Conservation (phyloP, 352 stramenopile genomes). For the Globisporangium orthogonon region DNA sequence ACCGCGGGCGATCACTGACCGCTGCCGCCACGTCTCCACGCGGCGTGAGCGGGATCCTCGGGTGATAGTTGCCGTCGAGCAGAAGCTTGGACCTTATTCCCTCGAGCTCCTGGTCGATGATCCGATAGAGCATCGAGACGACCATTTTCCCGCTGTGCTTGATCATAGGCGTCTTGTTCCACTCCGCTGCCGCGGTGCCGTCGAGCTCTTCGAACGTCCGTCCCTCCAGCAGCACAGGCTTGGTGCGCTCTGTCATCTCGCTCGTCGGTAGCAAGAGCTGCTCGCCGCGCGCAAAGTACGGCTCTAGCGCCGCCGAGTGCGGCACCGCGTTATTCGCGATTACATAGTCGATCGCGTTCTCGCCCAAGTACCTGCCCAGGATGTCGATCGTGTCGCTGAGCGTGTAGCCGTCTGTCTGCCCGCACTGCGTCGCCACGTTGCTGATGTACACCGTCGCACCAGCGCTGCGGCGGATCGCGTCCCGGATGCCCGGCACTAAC, state of each 20-base stretch:
- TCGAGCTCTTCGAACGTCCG: slow-evolving; percentile 73
- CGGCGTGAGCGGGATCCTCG: slow-evolving; percentile 13
- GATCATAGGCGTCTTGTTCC: slow-evolving; percentile 83
- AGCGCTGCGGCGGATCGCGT: slow-evolving; percentile 58
- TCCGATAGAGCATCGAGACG: slow-evolving; percentile 75
- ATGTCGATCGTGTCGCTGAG: slow-evolving; percentile 60
- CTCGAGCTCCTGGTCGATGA: slow-evolving; percentile 83
- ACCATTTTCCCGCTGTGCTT: slow-evolving; percentile 78
- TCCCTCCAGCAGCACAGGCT: slow-evolving; percentile 68
- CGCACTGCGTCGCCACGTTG: slow-evolving; percentile 81
- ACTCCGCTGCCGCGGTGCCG: slow-evolving; percentile 34
- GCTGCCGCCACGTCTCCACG: background rate
- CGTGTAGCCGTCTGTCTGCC: slow-evolving; percentile 77
- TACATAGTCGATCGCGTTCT: slow-evolving; percentile 77
- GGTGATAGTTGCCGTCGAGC: slow-evolving; percentile 9
- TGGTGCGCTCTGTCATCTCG: slow-evolving; percentile 42
- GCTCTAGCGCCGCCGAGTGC: slow-evolving; percentile 39
- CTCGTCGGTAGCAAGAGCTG: slow-evolving; percentile 60
- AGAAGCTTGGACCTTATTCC: slow-evolving; percentile 30
- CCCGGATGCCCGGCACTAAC: slow-evolving; percentile 74
- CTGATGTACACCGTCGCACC: slow-evolving; percentile 82
- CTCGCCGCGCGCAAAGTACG: slow-evolving; percentile 70
- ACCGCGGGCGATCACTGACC: background rate
- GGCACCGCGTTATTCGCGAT: slow-evolving; percentile 77
- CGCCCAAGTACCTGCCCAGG: slow-evolving; percentile 60